A percentile compares a stretch with the other conserved stretches of the same genome.
These are phyloP conservation scores for Isoetes engelmannii DNA, from an alignment of 83 land plant species.

Conservation along the genomic window DNA sequence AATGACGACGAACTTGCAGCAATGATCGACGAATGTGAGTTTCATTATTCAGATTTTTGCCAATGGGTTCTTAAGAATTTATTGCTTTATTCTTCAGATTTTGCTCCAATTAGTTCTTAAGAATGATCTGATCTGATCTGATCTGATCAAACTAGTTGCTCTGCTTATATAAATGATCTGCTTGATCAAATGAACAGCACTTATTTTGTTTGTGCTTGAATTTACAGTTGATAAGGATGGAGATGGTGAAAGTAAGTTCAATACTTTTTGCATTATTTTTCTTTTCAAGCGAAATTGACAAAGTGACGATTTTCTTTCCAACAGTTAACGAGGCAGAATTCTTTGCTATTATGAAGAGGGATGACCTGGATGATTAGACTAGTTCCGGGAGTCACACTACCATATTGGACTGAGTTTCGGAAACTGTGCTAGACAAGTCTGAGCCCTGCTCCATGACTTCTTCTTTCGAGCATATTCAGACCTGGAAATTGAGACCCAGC, in stretches of 20 bases:
- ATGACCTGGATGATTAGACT: constrained; percentile 9
- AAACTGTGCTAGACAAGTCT: no score
- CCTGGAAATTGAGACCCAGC: no score
- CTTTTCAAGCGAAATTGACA: neutral
- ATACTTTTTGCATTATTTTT: neutral
- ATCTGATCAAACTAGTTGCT: no score
- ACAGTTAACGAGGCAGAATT: constrained; percentile 26
- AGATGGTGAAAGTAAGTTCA: constrained; percentile 32
- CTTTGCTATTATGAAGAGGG: constrained; percentile 19
- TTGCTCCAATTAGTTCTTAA: no score
- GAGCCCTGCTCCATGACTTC: no score
- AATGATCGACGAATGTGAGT: constrained; percentile 28
- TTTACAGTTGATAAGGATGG: constrained; percentile 35
- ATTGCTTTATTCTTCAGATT: neutral
- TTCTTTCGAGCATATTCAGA: no score
- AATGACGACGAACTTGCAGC: constrained; percentile 21
- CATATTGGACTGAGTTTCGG: no score
- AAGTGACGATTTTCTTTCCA: neutral
- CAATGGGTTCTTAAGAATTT: neutral
- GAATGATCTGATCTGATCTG: no score
- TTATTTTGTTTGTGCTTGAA: neutral
- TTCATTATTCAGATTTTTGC: neutral
- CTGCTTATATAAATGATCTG: neutral
- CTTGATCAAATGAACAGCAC: neutral
- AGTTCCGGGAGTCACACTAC: no score